Evolutionary conservation across 352 stramenopile genomes (phyloP).

Genomic region (Phytophthora sojae): DNA sequence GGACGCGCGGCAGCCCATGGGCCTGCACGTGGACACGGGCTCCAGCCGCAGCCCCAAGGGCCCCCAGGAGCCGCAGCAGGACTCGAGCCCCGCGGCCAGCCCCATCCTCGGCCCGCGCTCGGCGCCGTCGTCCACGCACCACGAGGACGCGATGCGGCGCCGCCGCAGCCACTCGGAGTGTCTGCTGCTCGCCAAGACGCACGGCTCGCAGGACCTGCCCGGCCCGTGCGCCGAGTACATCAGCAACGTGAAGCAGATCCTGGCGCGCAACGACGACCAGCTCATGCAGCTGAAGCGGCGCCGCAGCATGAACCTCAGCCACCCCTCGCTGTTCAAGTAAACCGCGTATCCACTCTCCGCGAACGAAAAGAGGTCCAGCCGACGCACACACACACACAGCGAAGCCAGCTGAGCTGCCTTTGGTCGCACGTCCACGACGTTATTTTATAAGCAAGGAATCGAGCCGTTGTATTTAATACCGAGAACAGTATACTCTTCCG

Average conservation of each 20-base stretch:
- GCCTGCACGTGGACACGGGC: slow-evolving; percentile 65
- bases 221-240: slow-evolving; percentile 88
- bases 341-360: neutral
- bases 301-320: slow-evolving; percentile 70
- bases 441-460: slow-evolving; percentile 47
- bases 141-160: slow-evolving; percentile 53
- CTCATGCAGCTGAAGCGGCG: slow-evolving; percentile 55
- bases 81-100: slow-evolving; percentile 27
- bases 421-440: slow-evolving; percentile 26
- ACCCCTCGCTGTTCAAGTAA: slow-evolving; percentile 62
- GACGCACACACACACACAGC: neutral
- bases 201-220: slow-evolving; percentile 58
- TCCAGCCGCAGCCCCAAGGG: slow-evolving; percentile 37
- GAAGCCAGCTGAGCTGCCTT: slow-evolving; percentile 6
- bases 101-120: slow-evolving; percentile 34
- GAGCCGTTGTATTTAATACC: slow-evolving; percentile 50
- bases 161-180: slow-evolving; percentile 86
- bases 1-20: slow-evolving; percentile 33
- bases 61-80: slow-evolving; percentile 30
- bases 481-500: slow-evolving; percentile 34
- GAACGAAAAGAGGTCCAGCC: neutral
- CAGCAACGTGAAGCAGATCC: slow-evolving; percentile 84
- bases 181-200: slow-evolving; percentile 73
- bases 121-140: slow-evolving; percentile 41
- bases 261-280: slow-evolving; percentile 72